Conservation (phyloP, 2,329 filamentous ascomycete species). For the Colletotrichum eremochloae region DNA sequence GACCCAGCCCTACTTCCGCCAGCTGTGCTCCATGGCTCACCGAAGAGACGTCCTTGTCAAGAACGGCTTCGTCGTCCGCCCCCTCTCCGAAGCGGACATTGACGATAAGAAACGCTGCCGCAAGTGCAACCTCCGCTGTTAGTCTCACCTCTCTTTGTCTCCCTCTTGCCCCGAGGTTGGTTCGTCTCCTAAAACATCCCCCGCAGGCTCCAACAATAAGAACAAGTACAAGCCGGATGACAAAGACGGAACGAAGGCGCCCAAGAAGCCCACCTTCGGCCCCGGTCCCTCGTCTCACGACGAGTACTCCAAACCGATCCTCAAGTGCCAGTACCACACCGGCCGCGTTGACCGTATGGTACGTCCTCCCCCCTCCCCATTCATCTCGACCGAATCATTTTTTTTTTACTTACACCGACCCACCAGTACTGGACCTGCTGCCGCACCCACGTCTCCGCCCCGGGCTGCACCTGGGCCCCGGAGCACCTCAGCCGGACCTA, state of each 20-base stretch:
- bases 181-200: not conserved
- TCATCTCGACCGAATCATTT: not conserved
- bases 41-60: conserved; percentile 42
- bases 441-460: conserved; percentile 42
- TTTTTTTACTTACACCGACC: not conserved
- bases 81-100: conserved; percentile 47
- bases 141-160: not conserved
- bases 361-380: not conserved
- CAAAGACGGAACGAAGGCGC: not conserved
- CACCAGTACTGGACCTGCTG: conserved; percentile 52
- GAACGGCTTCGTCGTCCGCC: conserved; percentile 47
- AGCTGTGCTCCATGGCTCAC: conserved; percentile 44
- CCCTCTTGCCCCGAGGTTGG: not conserved
- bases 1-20: conserved; percentile 43
- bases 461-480: conserved; percentile 46
- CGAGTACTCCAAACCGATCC: conserved; percentile 24
- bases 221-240: conserved; percentile 29
- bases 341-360: conserved; percentile 49
- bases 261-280: conserved; percentile 3
- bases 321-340: conserved; percentile 48
- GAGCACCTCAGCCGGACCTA: conserved; percentile 47
- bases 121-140: conserved; percentile 45
- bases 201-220: conserved; percentile 29
- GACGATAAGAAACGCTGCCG: conserved; percentile 51
- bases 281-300: conserved; percentile 3